phyloP scores from a whole-genome alignment of 2,329 filamentous ascomycete species.

The Pseudocercospora pini-densiflorae region DNA sequence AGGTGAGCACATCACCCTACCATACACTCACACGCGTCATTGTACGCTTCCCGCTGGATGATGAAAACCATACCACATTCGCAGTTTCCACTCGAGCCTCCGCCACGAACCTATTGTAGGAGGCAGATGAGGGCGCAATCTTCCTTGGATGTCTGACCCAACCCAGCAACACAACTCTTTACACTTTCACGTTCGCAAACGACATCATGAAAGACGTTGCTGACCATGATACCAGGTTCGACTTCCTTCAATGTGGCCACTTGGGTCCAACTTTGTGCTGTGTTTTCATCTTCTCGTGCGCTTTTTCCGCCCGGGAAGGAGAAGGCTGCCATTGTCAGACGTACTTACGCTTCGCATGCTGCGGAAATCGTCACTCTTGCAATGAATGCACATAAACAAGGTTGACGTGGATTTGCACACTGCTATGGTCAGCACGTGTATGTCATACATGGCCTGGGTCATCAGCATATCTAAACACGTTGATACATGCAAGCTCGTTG shows the following conservation, averaged over 20 bases:
- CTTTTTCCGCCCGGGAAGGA: not conserved
- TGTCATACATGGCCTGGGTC: not conserved
- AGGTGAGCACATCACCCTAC: slow-evolving; percentile 19
- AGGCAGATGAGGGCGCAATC: slow-evolving; percentile 44
- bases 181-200: not conserved
- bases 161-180: slow-evolving; percentile 18
- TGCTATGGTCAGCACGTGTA: too few relatives aligned
- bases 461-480: slow-evolving; percentile 18
- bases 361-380: not conserved
- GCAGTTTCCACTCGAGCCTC: slow-evolving; percentile 78
- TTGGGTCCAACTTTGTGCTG: not conserved
- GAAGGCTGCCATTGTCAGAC: not conserved
- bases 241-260: not conserved
- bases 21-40: slow-evolving; percentile 13
- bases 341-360: not conserved
- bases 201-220: not conserved
- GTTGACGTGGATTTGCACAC: not conserved
- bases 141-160: slow-evolving; percentile 49
- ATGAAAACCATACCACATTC: slow-evolving; percentile 69
- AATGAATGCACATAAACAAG: not conserved
- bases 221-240: not conserved
- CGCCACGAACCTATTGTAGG: slow-evolving; percentile 46
- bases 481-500: slow-evolving; percentile 1
- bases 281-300: slow-evolving; percentile 7
- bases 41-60: slow-evolving; percentile 32